phyloP scores from a whole-genome alignment of 2,329 filamentous ascomycete species.

The Nothomitra cinnamomea region DNA sequence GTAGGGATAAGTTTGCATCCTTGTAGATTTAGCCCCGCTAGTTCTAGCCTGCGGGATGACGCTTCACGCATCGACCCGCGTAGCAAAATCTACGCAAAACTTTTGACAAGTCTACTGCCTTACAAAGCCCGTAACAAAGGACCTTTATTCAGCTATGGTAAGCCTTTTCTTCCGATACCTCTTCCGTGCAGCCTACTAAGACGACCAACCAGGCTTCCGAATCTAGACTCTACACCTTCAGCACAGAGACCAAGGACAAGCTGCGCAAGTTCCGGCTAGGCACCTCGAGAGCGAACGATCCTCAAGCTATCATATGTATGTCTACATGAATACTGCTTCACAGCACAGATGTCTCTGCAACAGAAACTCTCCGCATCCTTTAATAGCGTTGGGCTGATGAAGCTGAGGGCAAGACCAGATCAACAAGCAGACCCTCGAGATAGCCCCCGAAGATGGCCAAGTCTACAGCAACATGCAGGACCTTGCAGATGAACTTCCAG shows the following conservation, averaged over 20 bases:
- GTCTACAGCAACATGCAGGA: slow-evolving; percentile 70
- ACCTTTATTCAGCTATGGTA: background rate
- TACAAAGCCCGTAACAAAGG: background rate
- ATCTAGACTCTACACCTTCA: slow-evolving; percentile 83
- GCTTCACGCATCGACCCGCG: no score
- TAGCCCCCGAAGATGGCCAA: slow-evolving; percentile 64
- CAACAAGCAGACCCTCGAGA: slow-evolving; percentile 78
- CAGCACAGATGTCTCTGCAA: background rate
- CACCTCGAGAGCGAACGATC: slow-evolving; percentile 70
- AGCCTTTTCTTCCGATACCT: background rate
- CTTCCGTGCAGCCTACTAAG: background rate
- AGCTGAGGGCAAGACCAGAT: slow-evolving; percentile 50
- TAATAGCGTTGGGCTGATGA: slow-evolving; percentile 13
- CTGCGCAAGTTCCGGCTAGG: slow-evolving; percentile 87
- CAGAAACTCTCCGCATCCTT: background rate
- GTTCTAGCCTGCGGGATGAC: no score
- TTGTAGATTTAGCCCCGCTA: no score
- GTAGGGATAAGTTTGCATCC: no score
- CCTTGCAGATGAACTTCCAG: slow-evolving; percentile 75
- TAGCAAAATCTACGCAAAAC: no score
- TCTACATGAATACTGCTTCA: slow-evolving; percentile 13
- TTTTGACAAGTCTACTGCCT: no score
- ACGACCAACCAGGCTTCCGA: slow-evolving; percentile 43
- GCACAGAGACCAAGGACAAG: slow-evolving; percentile 71
- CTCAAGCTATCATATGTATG: slow-evolving; percentile 91